A percentile compares a stretch with the other conserved stretches of the same genome.
phyloP scores from a whole-genome alignment of 192 early-diverging fungal genomes.

The Gamsiella multidivaricata region DNA sequence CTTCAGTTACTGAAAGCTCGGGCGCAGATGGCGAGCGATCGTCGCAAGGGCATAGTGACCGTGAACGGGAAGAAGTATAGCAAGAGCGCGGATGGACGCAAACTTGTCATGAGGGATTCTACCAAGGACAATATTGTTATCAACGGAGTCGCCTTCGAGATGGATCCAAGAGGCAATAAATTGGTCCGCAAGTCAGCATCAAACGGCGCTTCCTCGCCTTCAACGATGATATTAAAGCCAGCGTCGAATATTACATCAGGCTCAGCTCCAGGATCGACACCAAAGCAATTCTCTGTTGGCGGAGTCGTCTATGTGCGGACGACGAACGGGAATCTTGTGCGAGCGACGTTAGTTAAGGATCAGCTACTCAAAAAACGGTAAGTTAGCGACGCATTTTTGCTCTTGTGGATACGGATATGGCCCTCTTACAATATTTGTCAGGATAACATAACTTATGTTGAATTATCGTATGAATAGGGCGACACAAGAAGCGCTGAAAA shows the following conservation, averaged over 20 bases:
- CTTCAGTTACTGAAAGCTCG: constrained; percentile 16
- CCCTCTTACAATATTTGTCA: not conserved
- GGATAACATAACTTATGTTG: not conserved
- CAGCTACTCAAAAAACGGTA: constrained; percentile 40
- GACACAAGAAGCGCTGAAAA: constrained; percentile 21
- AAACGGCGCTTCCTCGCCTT: not conserved
- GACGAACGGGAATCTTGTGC: constrained; percentile 49
- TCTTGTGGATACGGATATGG: not conserved
- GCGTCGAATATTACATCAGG: not conserved
- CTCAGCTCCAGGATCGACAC: constrained; percentile 12
- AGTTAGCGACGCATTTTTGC: not conserved
- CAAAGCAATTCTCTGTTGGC: constrained; percentile 46
- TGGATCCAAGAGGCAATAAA: constrained; percentile 53
- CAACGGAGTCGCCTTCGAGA: constrained; percentile 45
- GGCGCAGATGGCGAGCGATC: constrained; percentile 24
- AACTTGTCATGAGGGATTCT: constrained; percentile 28
- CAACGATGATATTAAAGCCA: not conserved
- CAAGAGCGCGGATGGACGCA: constrained; percentile 36
- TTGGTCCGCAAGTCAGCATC: constrained; percentile 33
- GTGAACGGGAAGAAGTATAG: constrained; percentile 33
- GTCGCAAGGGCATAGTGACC: constrained; percentile 35
- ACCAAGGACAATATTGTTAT: constrained; percentile 39
- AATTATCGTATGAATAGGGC: constrained; percentile 8
- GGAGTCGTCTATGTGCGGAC: constrained; percentile 54
- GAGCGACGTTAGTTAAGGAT: constrained; percentile 42